Conservation (phyloP, 441 rosid species). For the Bocquillonia castaneifolia region DNA sequence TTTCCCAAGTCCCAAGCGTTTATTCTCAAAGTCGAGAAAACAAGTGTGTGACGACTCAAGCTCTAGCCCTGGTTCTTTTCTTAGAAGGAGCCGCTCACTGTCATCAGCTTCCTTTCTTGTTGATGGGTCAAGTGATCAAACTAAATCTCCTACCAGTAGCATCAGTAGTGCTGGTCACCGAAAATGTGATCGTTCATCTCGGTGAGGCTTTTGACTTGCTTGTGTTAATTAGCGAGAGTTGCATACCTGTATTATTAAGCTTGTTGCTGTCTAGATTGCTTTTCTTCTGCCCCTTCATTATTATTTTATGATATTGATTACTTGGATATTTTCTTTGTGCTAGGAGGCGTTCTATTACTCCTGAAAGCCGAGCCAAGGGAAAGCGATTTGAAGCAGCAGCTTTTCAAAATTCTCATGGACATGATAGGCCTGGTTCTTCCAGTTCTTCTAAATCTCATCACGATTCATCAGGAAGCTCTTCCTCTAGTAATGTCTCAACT, state of each 20-base stretch:
- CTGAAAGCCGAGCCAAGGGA: slow-evolving; percentile 45
- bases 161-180: slow-evolving; percentile 28
- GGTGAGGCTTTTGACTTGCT: slow-evolving; percentile 38
- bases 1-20: slow-evolving; percentile 34
- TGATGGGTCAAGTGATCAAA: slow-evolving; percentile 42
- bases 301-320: slow-evolving; percentile 18
- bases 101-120: slow-evolving; percentile 65
- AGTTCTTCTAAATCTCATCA: slow-evolving; percentile 36
- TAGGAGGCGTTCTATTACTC: slow-evolving; percentile 41
- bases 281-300: neutral
- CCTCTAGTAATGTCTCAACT: slow-evolving; percentile 72
- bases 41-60: slow-evolving; percentile 42
- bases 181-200: slow-evolving; percentile 42
- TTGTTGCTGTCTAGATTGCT: neutral
- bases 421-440: slow-evolving; percentile 36
- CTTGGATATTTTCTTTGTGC: slow-evolving; percentile 15
- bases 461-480: slow-evolving; percentile 65
- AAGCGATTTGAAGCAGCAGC: slow-evolving; percentile 42
- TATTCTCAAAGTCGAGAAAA: slow-evolving; percentile 46
- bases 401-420: slow-evolving; percentile 29
- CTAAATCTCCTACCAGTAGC: slow-evolving; percentile 37
- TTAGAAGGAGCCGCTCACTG: slow-evolving; percentile 77
- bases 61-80: slow-evolving; percentile 36
- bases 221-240: neutral
- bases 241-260: neutral